Evolutionary conservation across 768 basidiomycete genomes (phyloP).

Genomic region (Krasilnikovozyma curviuscula): DNA sequence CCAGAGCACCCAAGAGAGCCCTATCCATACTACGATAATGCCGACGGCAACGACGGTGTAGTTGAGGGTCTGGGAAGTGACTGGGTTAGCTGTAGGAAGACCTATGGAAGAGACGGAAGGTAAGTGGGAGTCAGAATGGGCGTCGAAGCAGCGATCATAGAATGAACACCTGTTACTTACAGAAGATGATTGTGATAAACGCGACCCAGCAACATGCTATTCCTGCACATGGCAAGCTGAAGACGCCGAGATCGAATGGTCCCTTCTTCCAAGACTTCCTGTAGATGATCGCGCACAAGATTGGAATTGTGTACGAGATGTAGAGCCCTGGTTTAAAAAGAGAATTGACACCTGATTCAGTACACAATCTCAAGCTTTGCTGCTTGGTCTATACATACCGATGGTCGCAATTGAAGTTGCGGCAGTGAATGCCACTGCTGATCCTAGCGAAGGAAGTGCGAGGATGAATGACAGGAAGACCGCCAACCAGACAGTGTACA

Average conservation of each 20-base stretch:
- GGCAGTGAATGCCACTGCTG: conserved; percentile 46
- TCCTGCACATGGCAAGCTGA: conserved; percentile 43
- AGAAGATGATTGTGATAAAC: conserved; percentile 55
- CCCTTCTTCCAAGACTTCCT: conserved; percentile 39
- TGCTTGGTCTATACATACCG: conserved; percentile 35
- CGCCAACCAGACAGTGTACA: conserved; percentile 51
- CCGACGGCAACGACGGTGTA: conserved; percentile 59
- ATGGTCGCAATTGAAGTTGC: conserved; percentile 38
- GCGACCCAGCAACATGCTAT: conserved; percentile 45
- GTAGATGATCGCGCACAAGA: conserved; percentile 46
- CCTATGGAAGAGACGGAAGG: neutral
- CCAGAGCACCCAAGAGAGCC: conserved; percentile 51
- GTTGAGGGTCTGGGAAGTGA: conserved; percentile 47
- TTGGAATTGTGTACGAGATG: conserved; percentile 56
- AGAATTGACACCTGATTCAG: no score
- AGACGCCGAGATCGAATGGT: conserved; percentile 48
- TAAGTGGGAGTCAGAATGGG: neutral
- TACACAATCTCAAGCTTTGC: no score
- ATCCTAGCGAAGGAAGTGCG: conserved; percentile 52
- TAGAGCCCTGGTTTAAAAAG: no score
- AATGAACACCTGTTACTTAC: conserved; percentile 29
- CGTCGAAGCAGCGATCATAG: neutral
- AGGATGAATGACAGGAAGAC: conserved; percentile 57
- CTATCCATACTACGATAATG: conserved; percentile 44
- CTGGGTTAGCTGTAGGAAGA: conserved; percentile 1